phyloP scores from a whole-genome alignment of 768 basidiomycete genomes.

The Postia placenta region DNA sequence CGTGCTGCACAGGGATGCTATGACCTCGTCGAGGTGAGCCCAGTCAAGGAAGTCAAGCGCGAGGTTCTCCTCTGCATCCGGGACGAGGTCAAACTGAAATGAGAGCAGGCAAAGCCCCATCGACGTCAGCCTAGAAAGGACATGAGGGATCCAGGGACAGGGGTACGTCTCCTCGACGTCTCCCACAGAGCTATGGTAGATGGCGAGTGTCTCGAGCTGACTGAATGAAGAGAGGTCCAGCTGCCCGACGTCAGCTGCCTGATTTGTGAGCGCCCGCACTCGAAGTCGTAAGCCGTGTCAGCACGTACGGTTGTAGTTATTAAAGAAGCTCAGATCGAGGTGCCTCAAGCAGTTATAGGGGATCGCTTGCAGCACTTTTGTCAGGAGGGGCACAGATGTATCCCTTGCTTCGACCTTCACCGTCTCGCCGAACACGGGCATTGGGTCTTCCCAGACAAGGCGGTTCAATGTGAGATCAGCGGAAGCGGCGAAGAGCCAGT shows the following conservation, averaged over 20 bases:
- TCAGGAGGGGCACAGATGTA: background rate
- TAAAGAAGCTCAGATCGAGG: background rate
- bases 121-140: background rate
- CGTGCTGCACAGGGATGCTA: background rate
- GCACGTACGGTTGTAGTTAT: background rate
- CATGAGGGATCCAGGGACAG: background rate
- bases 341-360: background rate
- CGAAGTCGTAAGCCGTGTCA: background rate
- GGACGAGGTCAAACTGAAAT: background rate
- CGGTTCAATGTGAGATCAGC: background rate
- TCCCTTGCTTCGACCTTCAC: background rate
- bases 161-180: background rate
- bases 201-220: background rate
- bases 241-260: background rate
- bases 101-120: background rate
- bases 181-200: background rate
- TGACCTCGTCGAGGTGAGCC: background rate
- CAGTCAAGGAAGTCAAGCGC: background rate
- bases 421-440: background rate
- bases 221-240: background rate
- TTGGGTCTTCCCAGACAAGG: background rate
- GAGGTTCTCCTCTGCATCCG: background rate
- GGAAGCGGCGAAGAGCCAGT: background rate
- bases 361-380: background rate
- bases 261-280: background rate